Evolutionary conservation across 495 filamentous ascomycete species (phyloP), one percentile per base, ranked within the genome.

Genomic region (Peziza echinospora): DNA sequence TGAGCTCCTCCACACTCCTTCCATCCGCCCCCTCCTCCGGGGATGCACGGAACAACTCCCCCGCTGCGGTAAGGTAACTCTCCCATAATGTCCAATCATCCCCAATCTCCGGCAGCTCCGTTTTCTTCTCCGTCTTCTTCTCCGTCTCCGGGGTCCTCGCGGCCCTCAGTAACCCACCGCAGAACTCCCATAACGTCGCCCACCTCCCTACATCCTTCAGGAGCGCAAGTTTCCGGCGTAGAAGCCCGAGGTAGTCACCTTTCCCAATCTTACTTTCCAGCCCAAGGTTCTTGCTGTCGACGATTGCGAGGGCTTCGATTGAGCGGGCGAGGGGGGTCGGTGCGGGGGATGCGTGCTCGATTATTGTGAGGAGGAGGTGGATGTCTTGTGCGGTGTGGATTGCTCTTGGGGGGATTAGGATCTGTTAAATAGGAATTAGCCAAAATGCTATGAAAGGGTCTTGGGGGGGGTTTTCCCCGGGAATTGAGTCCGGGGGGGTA

Each of bases 31-130:
- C 37, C 43, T 59, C 55, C 25, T 59, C 54, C 19, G 54, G 56
- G 6, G 47, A 46, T 16, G 52, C 58, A 37, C 3, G 4, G 17
- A 55, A 59, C 5, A 59, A 52, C 41, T 59, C 34, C 66, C 56
- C 49, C 26, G 56, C 52, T 24, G 62, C 56, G 19, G 49, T 53
- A 13, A 64, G 48, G 44, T 67, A 50, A 2, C 52, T 56, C n/a
- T 66, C 62, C 73, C 73, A 77, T 24, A 72, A 62, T 41, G 57
- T 63, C 70, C 73, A 76, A 46, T 76, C 71, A 56, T 76, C 71
- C 41, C 64, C 67, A 48, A 21, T 56, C 46, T 19, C 30, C 41
- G 7, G 23, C 24, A 37, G 44, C 17, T 67, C 55, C 21, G 55
- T 49, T 13, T 64, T 64, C 13, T 50, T 54, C 47, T 61, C 53